Percentiles rank a stretch among this genome's conserved stretches.
Conservation (phyloP, 352 stramenopile genomes). For the Phytophthora podocarpi region DNA sequence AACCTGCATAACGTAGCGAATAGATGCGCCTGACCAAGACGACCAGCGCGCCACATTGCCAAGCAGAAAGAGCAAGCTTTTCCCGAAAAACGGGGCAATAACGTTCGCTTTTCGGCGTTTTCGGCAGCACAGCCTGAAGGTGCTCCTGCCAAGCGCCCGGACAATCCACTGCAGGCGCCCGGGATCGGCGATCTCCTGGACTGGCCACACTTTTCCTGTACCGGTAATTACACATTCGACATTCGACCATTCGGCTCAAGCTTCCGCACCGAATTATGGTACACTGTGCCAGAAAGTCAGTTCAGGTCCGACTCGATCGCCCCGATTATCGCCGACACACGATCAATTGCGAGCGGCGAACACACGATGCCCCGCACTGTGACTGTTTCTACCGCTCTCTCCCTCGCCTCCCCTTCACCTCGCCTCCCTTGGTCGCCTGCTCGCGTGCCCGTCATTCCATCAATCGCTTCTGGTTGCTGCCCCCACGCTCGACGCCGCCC, state of each 20-base stretch:
- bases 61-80: not conserved
- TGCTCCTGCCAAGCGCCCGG: slow-evolving; percentile 4
- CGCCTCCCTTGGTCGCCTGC: slow-evolving; percentile 3
- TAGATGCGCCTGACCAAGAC: slow-evolving; percentile 5
- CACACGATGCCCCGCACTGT: slow-evolving; percentile 5
- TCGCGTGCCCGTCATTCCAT: slow-evolving; percentile 29
- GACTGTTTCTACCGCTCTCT: slow-evolving; percentile 14
- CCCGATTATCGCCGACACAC: too few relatives aligned
- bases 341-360: too few relatives aligned
- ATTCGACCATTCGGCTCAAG: too few relatives aligned
- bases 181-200: slow-evolving; percentile 25
- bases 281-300: slow-evolving; percentile 25
- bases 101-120: not conserved
- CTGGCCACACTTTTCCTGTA: too few relatives aligned
- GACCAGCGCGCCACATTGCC: not conserved
- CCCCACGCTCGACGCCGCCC: slow-evolving; percentile 23
- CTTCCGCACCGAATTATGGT: too few relatives aligned
- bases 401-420: not conserved
- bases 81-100: not conserved
- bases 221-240: too few relatives aligned
- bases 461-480: slow-evolving; percentile 33
- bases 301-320: not conserved
- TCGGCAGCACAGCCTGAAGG: slow-evolving; percentile 3
- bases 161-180: slow-evolving; percentile 5
- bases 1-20: slow-evolving; percentile 6